Conservation (phyloP, 768 basidiomycete species). For the Phlegmacium glaucopus region DNA sequence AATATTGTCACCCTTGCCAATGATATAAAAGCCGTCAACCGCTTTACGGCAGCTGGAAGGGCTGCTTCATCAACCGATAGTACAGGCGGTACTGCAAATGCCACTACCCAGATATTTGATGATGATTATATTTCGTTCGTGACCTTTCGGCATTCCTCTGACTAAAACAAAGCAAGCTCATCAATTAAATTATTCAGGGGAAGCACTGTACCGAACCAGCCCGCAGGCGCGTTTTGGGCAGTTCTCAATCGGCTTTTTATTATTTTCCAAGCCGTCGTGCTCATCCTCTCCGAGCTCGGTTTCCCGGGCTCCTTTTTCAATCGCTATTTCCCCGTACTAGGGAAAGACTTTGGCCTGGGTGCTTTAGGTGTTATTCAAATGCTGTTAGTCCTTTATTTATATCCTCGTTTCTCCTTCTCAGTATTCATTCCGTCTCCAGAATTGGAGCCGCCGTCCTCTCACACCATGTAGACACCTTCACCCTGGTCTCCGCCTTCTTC, state of each 20-base stretch:
- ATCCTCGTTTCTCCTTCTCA: not conserved
- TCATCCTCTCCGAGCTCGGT: slow-evolving; percentile 80
- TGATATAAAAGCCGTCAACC: slow-evolving; percentile 74
- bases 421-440: slow-evolving; percentile 27
- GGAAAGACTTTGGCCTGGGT: slow-evolving; percentile 80
- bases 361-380: slow-evolving; percentile 86
- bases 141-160: not conserved
- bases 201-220: slow-evolving; percentile 88
- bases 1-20: slow-evolving; percentile 71
- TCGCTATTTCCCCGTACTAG: slow-evolving; percentile 84
- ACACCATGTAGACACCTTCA: slow-evolving; percentile 78
- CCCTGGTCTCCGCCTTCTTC: slow-evolving; percentile 84
- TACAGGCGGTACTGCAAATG: slow-evolving; percentile 15
- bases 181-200: slow-evolving; percentile 32
- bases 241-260: slow-evolving; percentile 86
- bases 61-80: slow-evolving; percentile 24
- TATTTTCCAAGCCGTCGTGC: slow-evolving; percentile 77
- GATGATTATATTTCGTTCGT: slow-evolving; percentile 79
- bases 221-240: slow-evolving; percentile 90
- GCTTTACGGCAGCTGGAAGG: slow-evolving; percentile 43
- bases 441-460: slow-evolving; percentile 70
- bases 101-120: slow-evolving; percentile 35
- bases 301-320: slow-evolving; percentile 80
- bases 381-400: slow-evolving; percentile 46
- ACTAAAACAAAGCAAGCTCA: not conserved